These are phyloP conservation scores for Didymella lethalis DNA, from an alignment of 2,329 filamentous ascomycete genomes.

Conservation along the genomic window DNA sequence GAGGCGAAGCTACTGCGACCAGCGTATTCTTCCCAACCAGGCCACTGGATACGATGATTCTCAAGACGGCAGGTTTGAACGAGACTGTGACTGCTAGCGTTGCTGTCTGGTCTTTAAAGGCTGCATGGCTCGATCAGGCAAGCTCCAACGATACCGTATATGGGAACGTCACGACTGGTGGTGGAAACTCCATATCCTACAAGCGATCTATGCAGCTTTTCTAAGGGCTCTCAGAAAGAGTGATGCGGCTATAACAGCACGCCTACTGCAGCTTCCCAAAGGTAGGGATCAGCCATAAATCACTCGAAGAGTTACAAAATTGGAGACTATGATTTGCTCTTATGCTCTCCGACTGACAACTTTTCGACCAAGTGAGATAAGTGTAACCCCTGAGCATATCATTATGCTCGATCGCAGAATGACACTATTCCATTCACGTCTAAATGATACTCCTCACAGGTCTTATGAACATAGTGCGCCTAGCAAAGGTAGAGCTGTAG, in stretches of 20 bases:
- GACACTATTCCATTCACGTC: neutral
- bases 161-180: slow-evolving; percentile 44
- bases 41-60: slow-evolving; percentile 50
- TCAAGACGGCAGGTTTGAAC: slow-evolving; percentile 45
- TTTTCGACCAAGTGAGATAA: too few relatives aligned
- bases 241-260: too few relatives aligned
- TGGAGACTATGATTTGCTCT: too few relatives aligned
- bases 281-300: too few relatives aligned
- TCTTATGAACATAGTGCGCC: neutral
- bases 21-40: slow-evolving; percentile 60
- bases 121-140: slow-evolving; percentile 48
- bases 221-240: neutral
- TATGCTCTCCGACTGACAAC: too few relatives aligned
- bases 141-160: slow-evolving; percentile 42
- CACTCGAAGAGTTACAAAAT: too few relatives aligned
- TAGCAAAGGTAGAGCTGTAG: neutral
- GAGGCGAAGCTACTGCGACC: slow-evolving; percentile 60
- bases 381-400: too few relatives aligned
- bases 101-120: slow-evolving; percentile 50
- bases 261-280: too few relatives aligned
- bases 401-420: neutral
- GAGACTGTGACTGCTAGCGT: slow-evolving; percentile 51
- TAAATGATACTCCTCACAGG: neutral
- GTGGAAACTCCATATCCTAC: slow-evolving; percentile 1
- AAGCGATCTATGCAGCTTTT: slow-evolving; percentile 17